A percentile compares a stretch with the other conserved stretches of the same genome.
These are phyloP conservation scores for Euphorbia lathyris DNA, from an alignment of 345 rosid genomes.

Conservation along the genomic window DNA sequence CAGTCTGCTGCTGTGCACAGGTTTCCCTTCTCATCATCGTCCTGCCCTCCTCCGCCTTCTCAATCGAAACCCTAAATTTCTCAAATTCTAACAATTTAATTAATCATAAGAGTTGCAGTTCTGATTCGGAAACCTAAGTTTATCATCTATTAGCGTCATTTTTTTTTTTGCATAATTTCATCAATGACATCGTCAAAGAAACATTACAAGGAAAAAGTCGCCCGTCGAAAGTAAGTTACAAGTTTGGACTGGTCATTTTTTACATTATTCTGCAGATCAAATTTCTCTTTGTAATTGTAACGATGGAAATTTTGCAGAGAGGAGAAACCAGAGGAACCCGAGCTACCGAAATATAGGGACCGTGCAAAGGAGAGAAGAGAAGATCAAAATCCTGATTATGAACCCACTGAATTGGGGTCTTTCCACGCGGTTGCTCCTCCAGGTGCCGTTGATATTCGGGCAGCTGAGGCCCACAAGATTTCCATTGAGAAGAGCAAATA, in stretches of 20 bases:
- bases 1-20: neutral
- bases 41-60: neutral
- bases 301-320: conserved; percentile 46
- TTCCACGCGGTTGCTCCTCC: conserved; percentile 99
- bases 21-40: neutral
- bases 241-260: neutral
- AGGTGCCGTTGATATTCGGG: conserved; percentile 64
- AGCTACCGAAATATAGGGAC: conserved; percentile 73
- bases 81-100: neutral
- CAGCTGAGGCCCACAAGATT: conserved; percentile 76
- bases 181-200: conserved; percentile 67
- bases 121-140: neutral
- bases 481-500: conserved; percentile 98
- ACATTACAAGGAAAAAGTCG: conserved; percentile 72
- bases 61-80: conserved; percentile 27
- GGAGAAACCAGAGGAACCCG: conserved; percentile 84
- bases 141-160: neutral
- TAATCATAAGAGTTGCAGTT: neutral
- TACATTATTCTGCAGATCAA: no score
- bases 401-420: conserved; percentile 71
- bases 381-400: conserved; percentile 96
- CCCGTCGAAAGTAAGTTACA: conserved; percentile 68
- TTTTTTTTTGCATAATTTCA: neutral
- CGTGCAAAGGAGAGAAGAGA: conserved; percentile 97
- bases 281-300: neutral